Evolutionary conservation across 257 asterid species (phyloP), one percentile per base, ranked within the genome.

Genomic region (Haberlea rhodopensis): DNA sequence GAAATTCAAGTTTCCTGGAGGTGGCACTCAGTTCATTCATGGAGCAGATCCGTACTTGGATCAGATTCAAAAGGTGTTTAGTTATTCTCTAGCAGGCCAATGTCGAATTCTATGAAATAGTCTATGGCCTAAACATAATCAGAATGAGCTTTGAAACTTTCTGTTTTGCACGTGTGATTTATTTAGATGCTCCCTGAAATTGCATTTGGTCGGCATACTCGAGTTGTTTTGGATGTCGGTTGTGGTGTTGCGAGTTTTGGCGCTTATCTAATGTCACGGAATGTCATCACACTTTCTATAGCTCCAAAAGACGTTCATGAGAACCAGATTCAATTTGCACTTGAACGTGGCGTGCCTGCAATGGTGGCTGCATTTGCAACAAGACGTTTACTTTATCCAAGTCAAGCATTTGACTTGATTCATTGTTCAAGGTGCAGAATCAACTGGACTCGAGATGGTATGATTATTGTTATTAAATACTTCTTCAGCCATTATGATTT

Each of bases 311-410:
- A 81, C 69, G 75, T 67, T 68, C 51, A 57, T 40, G 73, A 67
- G 46, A 83, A 79, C 49, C 79, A 75, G 20, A 70, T 83, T 69
- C 86, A 81, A 45, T 70, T 86, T 56, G 88, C 85, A 4, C 56
- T 86, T 4, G 94, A 86, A 62, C 78, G 90, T 32, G 94, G 94
- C 8, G 78, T 84, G 21, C 85, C 94, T 75, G 88, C 88, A 32
- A 81, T 86, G 84, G 19, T 81, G 18, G 73, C 82, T 43, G 52
- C 81, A 26, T 76, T 81, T 60, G 81, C 79, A 26, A 54, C 74
- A 10, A 79, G 16, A 20, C 86, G 86, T 0, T 71, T 81, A 73
- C 82, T 85, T 70, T 81, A 62, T 65, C 85, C 94, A 52, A 86
- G 88, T 82, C 90, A 86, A 56, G 84, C 86, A 9, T 83, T 83